A percentile compares a stretch with the other conserved stretches of the same genome.
These are phyloP conservation scores for Parathielavia appendiculata DNA, from an alignment of 495 filamentous ascomycete genomes.

Conservation along the genomic window DNA sequence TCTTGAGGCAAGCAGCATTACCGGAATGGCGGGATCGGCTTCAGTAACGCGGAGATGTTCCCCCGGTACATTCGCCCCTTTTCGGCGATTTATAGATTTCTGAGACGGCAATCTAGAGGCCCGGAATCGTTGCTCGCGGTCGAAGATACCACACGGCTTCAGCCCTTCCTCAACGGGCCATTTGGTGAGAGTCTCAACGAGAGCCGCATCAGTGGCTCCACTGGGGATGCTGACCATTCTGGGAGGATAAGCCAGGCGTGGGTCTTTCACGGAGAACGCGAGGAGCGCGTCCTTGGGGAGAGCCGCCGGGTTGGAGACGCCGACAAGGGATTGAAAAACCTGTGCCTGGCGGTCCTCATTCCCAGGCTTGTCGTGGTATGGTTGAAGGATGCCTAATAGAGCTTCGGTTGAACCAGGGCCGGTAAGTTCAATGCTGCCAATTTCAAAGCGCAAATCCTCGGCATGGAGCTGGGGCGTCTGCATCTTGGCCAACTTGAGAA, in stretches of 20 bases:
- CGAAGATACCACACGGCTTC: conserved; percentile 58
- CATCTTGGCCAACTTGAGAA: conserved; percentile 63
- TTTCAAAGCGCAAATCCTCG: conserved; percentile 90
- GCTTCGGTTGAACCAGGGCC: conserved; percentile 82
- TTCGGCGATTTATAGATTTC: conserved; percentile 81
- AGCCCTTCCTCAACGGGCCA: conserved; percentile 66
- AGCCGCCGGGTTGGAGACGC: conserved; percentile 69
- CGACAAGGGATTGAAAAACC: conserved; percentile 59
- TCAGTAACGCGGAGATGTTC: conserved; percentile 51
- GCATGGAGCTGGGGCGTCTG: conserved; percentile 68
- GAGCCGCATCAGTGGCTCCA: conserved; percentile 48
- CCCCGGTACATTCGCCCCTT: conserved; percentile 61
- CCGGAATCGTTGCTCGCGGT: conserved; percentile 54
- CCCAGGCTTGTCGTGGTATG: conserved; percentile 35
- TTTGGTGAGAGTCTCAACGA: conserved; percentile 51
- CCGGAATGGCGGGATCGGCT: conserved; percentile 76
- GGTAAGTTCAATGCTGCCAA: conserved; percentile 86
- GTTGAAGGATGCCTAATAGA: conserved; percentile 64
- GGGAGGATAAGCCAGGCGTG: conserved; percentile 71
- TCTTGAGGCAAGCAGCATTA: conserved; percentile 63
- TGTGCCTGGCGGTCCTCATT: conserved; percentile 43
- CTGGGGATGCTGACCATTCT: conserved; percentile 38
- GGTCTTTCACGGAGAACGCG: conserved; percentile 69
- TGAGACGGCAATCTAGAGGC: conserved; percentile 69
- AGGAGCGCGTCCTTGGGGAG: conserved; percentile 69